These are phyloP conservation scores for Grammothele lineata DNA, from an alignment of 768 basidiomycete genomes.

Conservation along the genomic window DNA sequence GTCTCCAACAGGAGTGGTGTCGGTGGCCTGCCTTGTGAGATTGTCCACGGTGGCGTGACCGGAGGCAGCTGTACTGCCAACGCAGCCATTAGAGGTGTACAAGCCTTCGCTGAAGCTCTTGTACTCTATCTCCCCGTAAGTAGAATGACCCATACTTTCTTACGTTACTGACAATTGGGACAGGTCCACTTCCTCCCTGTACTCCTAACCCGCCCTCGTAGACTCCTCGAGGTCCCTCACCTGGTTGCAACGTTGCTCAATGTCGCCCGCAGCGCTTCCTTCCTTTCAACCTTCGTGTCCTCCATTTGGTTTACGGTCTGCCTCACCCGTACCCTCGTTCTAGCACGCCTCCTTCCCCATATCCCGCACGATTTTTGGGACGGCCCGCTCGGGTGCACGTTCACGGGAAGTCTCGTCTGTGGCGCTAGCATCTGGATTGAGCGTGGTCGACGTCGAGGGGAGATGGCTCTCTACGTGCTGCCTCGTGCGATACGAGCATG, in stretches of 20 bases:
- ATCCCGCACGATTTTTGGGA: constrained; percentile 81
- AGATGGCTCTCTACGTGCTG: constrained; percentile 77
- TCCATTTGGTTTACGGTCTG: constrained; percentile 72
- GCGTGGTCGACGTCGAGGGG: constrained; percentile 63
- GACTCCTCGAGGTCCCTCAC: constrained; percentile 42
- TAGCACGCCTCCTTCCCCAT: constrained; percentile 59
- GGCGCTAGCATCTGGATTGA: constrained; percentile 80
- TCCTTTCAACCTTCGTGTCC: constrained; percentile 68
- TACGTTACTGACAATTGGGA: neutral
- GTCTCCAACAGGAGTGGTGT: constrained; percentile 47
- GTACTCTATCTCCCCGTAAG: constrained; percentile 70
- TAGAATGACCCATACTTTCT: constrained; percentile 6
- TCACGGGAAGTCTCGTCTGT: constrained; percentile 65
- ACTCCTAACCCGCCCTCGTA: constrained; percentile 53
- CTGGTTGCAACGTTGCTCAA: constrained; percentile 41
- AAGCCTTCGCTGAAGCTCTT: constrained; percentile 60
- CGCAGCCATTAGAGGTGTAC: constrained; percentile 44
- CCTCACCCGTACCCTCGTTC: constrained; percentile 57
- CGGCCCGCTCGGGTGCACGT: constrained; percentile 63
- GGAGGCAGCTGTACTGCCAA: constrained; percentile 60
- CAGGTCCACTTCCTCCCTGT: constrained; percentile 71
- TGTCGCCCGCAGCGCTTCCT: constrained; percentile 61
- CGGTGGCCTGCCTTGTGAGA: constrained; percentile 74
- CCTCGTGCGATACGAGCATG: constrained; percentile 64
- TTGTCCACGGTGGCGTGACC: constrained; percentile 61